Percentiles rank a stretch among this genome's conserved stretches.
These are phyloP conservation scores for Aureobasidium sp. DNA, from an alignment of 2,329 filamentous ascomycete genomes.

Conservation along the genomic window DNA sequence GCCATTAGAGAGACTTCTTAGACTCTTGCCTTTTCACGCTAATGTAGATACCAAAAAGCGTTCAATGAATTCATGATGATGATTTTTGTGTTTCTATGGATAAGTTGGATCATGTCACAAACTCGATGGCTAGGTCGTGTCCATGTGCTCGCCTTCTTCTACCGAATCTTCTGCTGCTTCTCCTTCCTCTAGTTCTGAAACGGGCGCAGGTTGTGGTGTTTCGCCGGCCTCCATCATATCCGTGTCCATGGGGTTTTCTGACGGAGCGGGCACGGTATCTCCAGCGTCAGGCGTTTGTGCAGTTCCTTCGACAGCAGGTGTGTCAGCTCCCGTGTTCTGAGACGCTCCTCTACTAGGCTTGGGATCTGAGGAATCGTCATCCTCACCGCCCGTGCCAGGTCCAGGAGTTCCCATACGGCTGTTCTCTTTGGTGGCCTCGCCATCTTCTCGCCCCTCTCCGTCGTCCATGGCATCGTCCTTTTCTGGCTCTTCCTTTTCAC, in stretches of 20 bases:
- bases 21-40: neutral
- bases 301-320: neutral
- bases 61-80: neutral
- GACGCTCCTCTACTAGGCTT: slow-evolving; percentile 7
- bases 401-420: slow-evolving; percentile 42
- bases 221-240: slow-evolving; percentile 18
- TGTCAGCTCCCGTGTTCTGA: slow-evolving; percentile 21
- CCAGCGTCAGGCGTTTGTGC: neutral
- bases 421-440: slow-evolving; percentile 34
- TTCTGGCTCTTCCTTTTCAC: slow-evolving; percentile 93
- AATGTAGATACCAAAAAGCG: slow-evolving; percentile 8
- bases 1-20: slow-evolving; percentile 33
- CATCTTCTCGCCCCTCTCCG: slow-evolving; percentile 55
- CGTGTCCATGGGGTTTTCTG: slow-evolving; percentile 12
- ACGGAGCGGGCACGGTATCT: slow-evolving; percentile 5
- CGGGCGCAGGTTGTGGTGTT: slow-evolving; percentile 15
- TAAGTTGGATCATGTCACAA: too few species aligned
- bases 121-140: slow-evolving; percentile 2
- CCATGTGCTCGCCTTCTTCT: slow-evolving; percentile 19
- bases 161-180: slow-evolving; percentile 22
- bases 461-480: slow-evolving; percentile 74
- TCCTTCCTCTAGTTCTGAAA: slow-evolving; percentile 25
- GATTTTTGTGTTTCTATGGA: neutral
- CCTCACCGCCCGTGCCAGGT: slow-evolving; percentile 31
- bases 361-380: slow-evolving; percentile 21